Evolutionary conservation across 768 basidiomycete species (phyloP).

Genomic region (Trametes cingulata): DNA sequence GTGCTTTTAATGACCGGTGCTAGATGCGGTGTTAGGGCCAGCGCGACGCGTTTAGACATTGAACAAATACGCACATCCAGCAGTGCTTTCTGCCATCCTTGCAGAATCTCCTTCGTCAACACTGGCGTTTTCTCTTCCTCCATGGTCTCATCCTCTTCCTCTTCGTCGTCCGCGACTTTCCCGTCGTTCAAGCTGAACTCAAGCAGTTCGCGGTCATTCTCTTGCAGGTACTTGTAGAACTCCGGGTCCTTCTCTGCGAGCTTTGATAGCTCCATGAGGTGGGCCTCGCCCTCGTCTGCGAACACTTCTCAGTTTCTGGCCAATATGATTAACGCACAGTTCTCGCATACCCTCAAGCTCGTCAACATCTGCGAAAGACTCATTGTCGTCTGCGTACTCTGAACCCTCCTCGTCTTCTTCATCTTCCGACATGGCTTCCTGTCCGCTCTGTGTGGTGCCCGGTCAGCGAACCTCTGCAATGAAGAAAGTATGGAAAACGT

Average conservation of each 20-base stretch:
- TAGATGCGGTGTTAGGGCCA: slow-evolving; percentile 33
- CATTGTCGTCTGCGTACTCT: slow-evolving; percentile 50
- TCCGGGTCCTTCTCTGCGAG: slow-evolving; percentile 98
- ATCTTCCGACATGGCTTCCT: slow-evolving; percentile 40
- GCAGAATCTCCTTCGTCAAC: slow-evolving; percentile 69
- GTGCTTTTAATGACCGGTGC: slow-evolving; percentile 82
- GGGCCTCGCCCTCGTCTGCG: slow-evolving; percentile 69
- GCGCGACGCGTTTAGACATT: background rate
- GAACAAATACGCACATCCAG: slow-evolving; percentile 59
- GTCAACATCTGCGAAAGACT: slow-evolving; percentile 76
- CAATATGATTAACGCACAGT: background rate
- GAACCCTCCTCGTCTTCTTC: slow-evolving; percentile 42
- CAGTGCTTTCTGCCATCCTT: slow-evolving; percentile 86
- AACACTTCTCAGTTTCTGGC: background rate
- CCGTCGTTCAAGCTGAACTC: slow-evolving; percentile 61
- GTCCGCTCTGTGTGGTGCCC: slow-evolving; percentile 15
- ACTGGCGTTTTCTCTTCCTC: slow-evolving; percentile 48
- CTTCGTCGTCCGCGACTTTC: slow-evolving; percentile 43
- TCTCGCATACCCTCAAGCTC: slow-evolving; percentile 61
- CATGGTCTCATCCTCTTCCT: slow-evolving; percentile 49
- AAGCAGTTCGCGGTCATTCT: slow-evolving; percentile 91
- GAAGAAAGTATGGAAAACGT: slow-evolving; percentile 5
- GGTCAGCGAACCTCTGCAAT: background rate
- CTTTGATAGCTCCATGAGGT: slow-evolving; percentile 81
- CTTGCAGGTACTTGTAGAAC: slow-evolving; percentile 96